Base-by-base conservation (phyloP, 2,329 filamentous ascomycete species). In the Aureobasidium sp. region DNA sequence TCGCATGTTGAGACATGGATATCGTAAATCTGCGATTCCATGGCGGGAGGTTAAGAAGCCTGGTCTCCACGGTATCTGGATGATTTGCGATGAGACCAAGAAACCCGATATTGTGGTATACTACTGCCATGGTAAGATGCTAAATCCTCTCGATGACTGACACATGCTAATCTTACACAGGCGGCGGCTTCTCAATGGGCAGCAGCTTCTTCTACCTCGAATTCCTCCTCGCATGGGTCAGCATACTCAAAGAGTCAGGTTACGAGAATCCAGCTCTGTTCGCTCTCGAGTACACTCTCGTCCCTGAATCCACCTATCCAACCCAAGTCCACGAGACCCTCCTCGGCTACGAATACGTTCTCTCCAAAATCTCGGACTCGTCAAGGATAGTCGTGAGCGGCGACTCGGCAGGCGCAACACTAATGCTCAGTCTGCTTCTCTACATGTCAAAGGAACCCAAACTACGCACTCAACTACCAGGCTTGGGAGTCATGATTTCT, bases 141-240 rank as follows among this genome's bases (percentile, higher is more conserved):
- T 1, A 22, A 7, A 20, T n/a, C 27, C n/a, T 42, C 36, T 20
- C 17, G 25, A 51, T 56, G 31, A 34, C 1, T 15, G 12, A 11
- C 20, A 5, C 39, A 25, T n/a, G 59, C 22, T 48, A 65, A 42
- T 2, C 56, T 36, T 12, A 1, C 27, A 5, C 63, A 88, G 86
- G 88, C 17, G 91, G 91, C 25, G 91, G 91, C 0, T 94, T 95
- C 72, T 84, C 85, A 7, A 89, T 95, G 86, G 91, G 90, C 3
- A 91, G 88, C 14, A 79, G 82, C 20, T 89, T 88, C 75, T 95
- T 95, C 73, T 95, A 95, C 72, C 82, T 92, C 39, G 91, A 95
- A 69, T 94, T 93, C 67, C 79, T 95, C 2, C 77, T 93, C 60
- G 83, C 85, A 9, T 91, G 87, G 87, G 77, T 89, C 14, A 78